Evolutionary conservation across 495 filamentous ascomycete genomes (phyloP).

Genomic region (Penicillium cataractarum): DNA sequence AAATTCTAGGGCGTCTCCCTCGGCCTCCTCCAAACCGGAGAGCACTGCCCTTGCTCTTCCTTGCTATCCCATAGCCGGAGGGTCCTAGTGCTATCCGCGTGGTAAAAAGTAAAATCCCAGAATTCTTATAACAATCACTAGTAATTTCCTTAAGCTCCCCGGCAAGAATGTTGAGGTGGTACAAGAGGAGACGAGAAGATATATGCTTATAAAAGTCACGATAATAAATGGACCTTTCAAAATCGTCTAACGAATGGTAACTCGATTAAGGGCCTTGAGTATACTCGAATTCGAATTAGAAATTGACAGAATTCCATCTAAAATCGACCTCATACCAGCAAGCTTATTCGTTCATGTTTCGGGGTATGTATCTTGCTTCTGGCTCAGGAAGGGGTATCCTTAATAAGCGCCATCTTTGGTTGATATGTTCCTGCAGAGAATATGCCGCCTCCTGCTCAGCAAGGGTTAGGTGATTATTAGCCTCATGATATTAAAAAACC

Average conservation of each 20-base stretch:
- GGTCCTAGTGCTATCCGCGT: no score
- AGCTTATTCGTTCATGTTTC: background rate
- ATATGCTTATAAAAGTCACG: constrained; percentile 12
- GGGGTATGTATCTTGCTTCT: background rate
- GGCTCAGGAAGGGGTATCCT: constrained; percentile 1
- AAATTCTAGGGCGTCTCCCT: no score
- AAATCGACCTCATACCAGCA: constrained; percentile 10
- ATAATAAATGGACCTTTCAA: background rate
- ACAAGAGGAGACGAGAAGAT: constrained; percentile 12
- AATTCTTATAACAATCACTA: no score
- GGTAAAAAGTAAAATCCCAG: no score
- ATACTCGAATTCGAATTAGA: constrained; percentile 4
- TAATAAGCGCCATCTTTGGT: constrained; percentile 5
- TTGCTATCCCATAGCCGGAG: no score
- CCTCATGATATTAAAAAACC: constrained; percentile 10
- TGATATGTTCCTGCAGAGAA: constrained; percentile 7
- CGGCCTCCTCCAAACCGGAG: no score
- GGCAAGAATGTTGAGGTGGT: no score
- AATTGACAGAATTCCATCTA: constrained; percentile 12
- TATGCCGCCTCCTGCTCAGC: background rate
- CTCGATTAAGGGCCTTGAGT: background rate
- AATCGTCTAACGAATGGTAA: background rate
- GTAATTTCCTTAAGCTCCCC: no score
- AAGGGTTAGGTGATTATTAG: constrained; percentile 5
- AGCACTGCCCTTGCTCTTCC: no score